Evolutionary conservation across 306 rosid species (phyloP), one percentile per base, ranked within the genome.

Genomic region (Medicago lupulina): DNA sequence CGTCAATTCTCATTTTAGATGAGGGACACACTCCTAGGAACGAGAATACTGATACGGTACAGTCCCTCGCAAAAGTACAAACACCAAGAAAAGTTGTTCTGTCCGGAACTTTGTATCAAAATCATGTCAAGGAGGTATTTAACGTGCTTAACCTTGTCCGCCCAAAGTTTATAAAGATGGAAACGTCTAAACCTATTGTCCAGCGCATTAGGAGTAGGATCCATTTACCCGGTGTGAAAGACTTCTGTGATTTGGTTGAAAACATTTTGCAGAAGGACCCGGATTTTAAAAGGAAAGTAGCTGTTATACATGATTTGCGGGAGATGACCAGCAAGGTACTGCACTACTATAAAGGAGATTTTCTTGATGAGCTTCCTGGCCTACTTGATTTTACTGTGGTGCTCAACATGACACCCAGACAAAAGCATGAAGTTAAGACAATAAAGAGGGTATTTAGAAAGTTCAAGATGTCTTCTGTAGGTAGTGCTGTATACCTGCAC

Each of bases 11-110:
- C 14, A 87, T 95, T 51, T 80, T 95, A 53, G 99, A 95, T 9
- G 99, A 95, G 85, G 99, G 99, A 34, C 99, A 95, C 77, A 92
- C 87, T 39, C 97, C 99, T 6, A 86, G 97, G 83, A 95, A 92
- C 65, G 99, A 95, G 66, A 81, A 85, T 77, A 92, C 99, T 17
- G 96, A 95, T 67, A 89, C 87, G 67, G 83, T 92, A 63, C 97
- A 90, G 38, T 78, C 99, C 57, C 95, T 95, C 71, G 87, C 91
- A 6, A 89, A 89, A 66, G 88, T 95, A 8, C 83, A 82, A 62
- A 95, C 99, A 9, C 91, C 96, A 8, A 84, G 97, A 40, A 95
- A 92, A 75, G 97, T 90, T 31, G 96, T 95, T 25, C 86, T 95
- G 16, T 95, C 97, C 2, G 99, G 99, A 73, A 95, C 97, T 19